Evolutionary conservation across 2,329 filamentous ascomycete genomes (phyloP), one percentile per base, ranked within the genome.

Genomic region (Aspergillus jensenii): DNA sequence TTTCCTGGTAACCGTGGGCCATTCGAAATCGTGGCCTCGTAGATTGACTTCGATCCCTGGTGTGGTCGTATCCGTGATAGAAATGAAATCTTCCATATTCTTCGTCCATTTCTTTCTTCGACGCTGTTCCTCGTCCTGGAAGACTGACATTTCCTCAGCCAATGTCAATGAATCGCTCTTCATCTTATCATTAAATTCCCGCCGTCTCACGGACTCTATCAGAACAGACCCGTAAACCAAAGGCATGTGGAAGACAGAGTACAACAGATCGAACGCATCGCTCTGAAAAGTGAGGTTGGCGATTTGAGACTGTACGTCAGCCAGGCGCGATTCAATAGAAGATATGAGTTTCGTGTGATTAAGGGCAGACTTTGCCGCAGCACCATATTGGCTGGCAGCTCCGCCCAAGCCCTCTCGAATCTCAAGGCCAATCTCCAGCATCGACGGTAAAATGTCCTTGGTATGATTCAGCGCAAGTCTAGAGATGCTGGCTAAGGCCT

Each of bases 141-240:
- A 93, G 0, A 90, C 80, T 2, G 92, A 91, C 83, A 98, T 91
- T 70, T 98, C 93, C 71, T 98, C 96, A 25, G 92, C 91, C 25
- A 99, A 78, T 0, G 89, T 91, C 2, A 90, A 87, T 0, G 93
- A 95, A 68, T 98, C 95, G 2, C 85, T 84, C 70, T 89, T 91
- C 73, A 98, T 89, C 75, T 96, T 96, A 52, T 96, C 91, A 12
- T 85, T 86, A 93, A 95, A 99, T 75, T 97, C 93, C 35, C 87
- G 87, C 21, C 95, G 87, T 57, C 90, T 86, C 41, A 97, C 86
- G 15, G 91, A 89, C 75, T 99, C 95, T 3, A 91, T 85, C 19
- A 96, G 79, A 58, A 96, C 90, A 2, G 92, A 93, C 0, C 93
- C 93, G 71, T 98, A 99, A 66, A 96, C 87, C 56, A 89, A 88